Base-by-base conservation (phyloP, 2,329 filamentous ascomycete species). In the Apiospora phragmitis region DNA sequence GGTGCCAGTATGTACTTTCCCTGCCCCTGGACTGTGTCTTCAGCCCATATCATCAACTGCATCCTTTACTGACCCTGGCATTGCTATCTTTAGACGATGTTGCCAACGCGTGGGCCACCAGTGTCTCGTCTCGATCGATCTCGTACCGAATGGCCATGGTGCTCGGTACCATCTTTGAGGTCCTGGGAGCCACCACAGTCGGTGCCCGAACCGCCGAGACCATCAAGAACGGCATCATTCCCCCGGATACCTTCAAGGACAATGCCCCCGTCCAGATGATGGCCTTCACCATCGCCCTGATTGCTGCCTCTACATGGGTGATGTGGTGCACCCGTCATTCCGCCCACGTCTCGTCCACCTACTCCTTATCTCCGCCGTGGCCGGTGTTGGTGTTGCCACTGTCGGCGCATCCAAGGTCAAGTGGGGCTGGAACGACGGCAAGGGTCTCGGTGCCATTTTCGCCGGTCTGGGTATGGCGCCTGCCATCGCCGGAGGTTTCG, bases 21-120 rank as follows among this genome's bases (percentile, higher is more conserved):
- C 51, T 62, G 5, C 18, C 55, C 55, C 55, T 38, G 32, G 16
- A 35, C 18, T 18, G 4, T 32, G 21, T 38, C 12, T 47, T 9
- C 41, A 8, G 16, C 42, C 55, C n/a, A n/a, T n/a, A n/a, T n/a
- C n/a, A n/a, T 14, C 4, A 12, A 35, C 14, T 29, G 18, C 4
- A 38, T 16, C 32, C 51, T 62, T 38, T 35, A 38, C 55, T 62
- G 21, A 62, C 55, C 55, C 1, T 62, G 55, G 18, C 32, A 62
- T 38, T 62, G 21, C 55, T 62, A 38, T 9, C 70, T 14, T 68
- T 71, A 92, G 90, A 94, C 81, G 93, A 95, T 92, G 93, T 95
- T 70, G 93, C 93, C 78, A 95, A 95, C 83, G 85, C 93, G 68
- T 95, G 92, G 91, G 93, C 93, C 9, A 95, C 93, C 76, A 92